Evolutionary conservation across 2,329 filamentous ascomycete genomes (phyloP), one percentile per base, ranked within the genome.

Genomic region (Trichoderma sp.): DNA sequence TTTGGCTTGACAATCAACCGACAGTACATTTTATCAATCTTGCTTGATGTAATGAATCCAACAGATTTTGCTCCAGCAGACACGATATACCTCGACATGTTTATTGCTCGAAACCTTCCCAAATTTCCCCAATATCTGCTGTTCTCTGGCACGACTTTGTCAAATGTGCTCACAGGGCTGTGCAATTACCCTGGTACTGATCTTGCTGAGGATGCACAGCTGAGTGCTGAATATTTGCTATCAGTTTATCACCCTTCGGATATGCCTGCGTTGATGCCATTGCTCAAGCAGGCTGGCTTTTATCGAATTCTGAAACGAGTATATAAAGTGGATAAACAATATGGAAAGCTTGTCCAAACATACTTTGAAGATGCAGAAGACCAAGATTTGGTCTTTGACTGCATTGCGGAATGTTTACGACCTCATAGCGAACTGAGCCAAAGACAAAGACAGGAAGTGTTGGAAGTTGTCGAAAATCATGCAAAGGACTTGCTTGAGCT

Each of bases 71-170:
- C 89, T 0, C 81, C 89, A 0, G 88, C 92, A 71, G 94, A 98
- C 76, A 94, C 92, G 14, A 92, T 99, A 68, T 99, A 97, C 79
- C 87, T 99, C 56, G 94, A 99, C 80, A 99, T 99, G 94, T 99
- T 99, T 76, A 92, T 99, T 77, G 95, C 96, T 21, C 89, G 96
- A 68, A 99, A 97, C 77, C 82, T 99, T 61, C 93, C 96, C 4
- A 99, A 99, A 78, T 99, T 97, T 76, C 94, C 94, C 0, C 95
- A 98, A 77, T 97, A 97, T 76, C 90, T 99, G 62, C 87, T 98
- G 13, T 88, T 99, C 58, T 92, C 95, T 0, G 96, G 94, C 21
- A 94, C 92, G 2, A 91, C 92, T 1, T 84, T 99, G 0, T 92
- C 94, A 70, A 90, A 89, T 70, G 90, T 97, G 11, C 85, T 99